Conservation (phyloP, 176 grass and related monocot species). For the Guadua angustifolia region DNA sequence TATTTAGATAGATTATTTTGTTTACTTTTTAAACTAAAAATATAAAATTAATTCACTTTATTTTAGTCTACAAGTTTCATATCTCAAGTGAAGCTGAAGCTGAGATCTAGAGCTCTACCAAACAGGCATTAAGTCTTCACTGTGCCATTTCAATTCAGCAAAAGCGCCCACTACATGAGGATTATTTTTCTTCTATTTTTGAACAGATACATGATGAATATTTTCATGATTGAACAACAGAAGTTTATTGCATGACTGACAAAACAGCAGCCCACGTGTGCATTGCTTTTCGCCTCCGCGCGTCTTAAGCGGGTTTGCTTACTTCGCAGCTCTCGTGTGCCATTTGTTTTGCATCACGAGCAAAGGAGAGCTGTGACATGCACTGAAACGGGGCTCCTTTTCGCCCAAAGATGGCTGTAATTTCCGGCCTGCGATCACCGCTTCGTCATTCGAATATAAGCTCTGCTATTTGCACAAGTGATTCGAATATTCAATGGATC, state of each 20-base stretch:
- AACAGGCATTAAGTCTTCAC: constrained; percentile 16
- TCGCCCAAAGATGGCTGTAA: neutral
- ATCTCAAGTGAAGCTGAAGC: no score
- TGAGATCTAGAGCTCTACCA: no score
- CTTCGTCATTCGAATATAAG: neutral
- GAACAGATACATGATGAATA: neutral
- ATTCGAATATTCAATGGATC: neutral
- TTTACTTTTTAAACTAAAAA: no score
- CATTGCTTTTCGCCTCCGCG: neutral
- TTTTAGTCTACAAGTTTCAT: no score
- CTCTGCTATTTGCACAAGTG: neutral
- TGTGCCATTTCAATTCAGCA: neutral
- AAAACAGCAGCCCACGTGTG: neutral
- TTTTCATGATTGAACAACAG: neutral
- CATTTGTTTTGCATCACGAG: neutral
- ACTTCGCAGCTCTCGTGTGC: neutral
- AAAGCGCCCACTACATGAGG: neutral
- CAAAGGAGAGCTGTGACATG: neutral
- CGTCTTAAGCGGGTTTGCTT: neutral
- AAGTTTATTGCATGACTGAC: neutral
- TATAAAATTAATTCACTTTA: no score
- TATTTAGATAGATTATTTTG: no score
- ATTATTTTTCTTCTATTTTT: no score
- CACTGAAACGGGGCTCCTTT: neutral
- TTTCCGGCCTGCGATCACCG: neutral